A percentile compares a stretch with the other conserved stretches of the same genome.
Conservation (phyloP, 23 red algal genomes). For the Agarophyton chilense region DNA sequence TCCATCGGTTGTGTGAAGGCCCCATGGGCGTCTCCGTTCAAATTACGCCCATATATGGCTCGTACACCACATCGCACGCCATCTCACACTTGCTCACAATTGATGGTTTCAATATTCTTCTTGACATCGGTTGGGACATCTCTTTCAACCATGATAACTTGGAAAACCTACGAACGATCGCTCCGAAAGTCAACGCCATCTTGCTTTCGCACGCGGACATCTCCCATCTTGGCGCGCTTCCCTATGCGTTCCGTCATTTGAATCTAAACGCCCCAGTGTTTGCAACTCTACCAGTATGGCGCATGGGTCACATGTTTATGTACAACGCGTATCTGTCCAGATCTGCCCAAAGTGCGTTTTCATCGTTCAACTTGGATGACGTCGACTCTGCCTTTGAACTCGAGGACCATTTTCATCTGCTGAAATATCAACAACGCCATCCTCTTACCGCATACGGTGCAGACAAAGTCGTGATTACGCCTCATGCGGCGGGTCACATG, state of each 20-base stretch:
- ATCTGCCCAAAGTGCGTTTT: conserved; percentile 64
- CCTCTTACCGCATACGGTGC: conserved; percentile 49
- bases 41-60: conserved; percentile 94
- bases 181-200: conserved; percentile 87
- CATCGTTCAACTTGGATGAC: conserved; percentile 88
- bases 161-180: conserved; percentile 44
- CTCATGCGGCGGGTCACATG: conserved; percentile 88
- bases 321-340: conserved; percentile 85
- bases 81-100: conserved; percentile 79
- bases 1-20: not conserved
- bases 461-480: conserved; percentile 81
- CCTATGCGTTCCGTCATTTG: conserved; percentile 76
- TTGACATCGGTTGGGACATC: conserved; percentile 96
- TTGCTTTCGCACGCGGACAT: conserved; percentile 88
- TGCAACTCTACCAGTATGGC: conserved; percentile 87
- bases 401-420: conserved; percentile 46
- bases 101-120: conserved; percentile 86
- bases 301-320: conserved; percentile 96
- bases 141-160: conserved; percentile 61
- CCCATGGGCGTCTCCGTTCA: conserved; percentile 57
- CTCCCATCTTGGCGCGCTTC: conserved; percentile 94
- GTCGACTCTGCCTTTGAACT: conserved; percentile 95
- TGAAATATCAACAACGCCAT: conserved; percentile 96
- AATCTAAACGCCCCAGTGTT: conserved; percentile 77
- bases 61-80: conserved; percentile 64